Evolutionary conservation across 192 early-diverging fungal genomes (phyloP), one percentile per base, ranked within the genome.

Genomic region (Helicostylum pulchrum): DNA sequence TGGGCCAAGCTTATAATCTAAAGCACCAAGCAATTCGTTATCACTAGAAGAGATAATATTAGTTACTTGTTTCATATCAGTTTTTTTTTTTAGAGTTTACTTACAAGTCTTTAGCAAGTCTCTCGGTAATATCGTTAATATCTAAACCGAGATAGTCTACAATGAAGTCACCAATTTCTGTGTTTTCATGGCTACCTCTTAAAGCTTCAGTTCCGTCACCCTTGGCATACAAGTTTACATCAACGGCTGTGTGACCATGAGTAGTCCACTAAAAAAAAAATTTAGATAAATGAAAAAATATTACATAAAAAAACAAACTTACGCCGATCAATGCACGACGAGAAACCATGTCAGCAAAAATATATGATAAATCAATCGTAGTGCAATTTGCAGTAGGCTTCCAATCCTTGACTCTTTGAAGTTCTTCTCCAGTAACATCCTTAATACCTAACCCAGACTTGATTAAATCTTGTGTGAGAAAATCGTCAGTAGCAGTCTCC

Each of bases 191-290:
- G 67, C 72, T 84, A 20, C 88, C 88, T 10, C 70, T 69, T 47
- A 90, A 55, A n/a, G 31, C 11, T 43, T 67, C 65, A 15, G 70
- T 77, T 4, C 65, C 66, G 9, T 54, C 45, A 3, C 87, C 85
- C 42, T 78, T 75, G 0, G 89, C 88, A 67, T 87, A 91, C 10
- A 91, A 65, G 21, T 85, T 97, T 12, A 99, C 96, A 72, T 99
- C 96, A 15, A 96, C 92, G 4, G 85, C 94, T 30, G 91, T 90
- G 71, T 99, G 96, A 12, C 94, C 94, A 69, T 91, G 90, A 0
- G 96, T 96, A 8, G 94, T 79, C 89, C 87, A 91, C 49, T 77
- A 53, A 62, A 50, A 23, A 70, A 64, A 23, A 51, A 31, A 70
- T 12, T 11, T 15, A 49, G 17, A 34, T 49, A 32, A 9, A 23